Base-by-base conservation (phyloP, 371 early-diverging fungal species). In the Gilbertella persicaria region DNA sequence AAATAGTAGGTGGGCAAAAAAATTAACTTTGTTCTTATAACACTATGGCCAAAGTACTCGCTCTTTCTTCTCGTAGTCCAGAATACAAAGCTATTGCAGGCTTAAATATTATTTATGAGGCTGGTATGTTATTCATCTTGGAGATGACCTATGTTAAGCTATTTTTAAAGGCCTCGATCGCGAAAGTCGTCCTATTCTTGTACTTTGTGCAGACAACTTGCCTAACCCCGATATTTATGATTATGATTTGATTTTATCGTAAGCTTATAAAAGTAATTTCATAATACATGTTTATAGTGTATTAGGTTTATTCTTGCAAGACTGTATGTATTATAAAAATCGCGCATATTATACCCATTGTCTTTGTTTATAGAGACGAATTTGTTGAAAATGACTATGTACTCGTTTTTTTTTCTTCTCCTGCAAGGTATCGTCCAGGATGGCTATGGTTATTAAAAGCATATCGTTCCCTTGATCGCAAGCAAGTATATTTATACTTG, bases 361-460 rank as follows among this genome's bases (percentile, higher is more conserved):
- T 33, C 13, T 9, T 38, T 21, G 2, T n/a, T 24, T 40, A 40
- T 62, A 78, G 75, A 48, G 84, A 90, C 50, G 74, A 82, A 20
- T 87, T 91, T 68, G 95, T 92, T 7, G 93, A 93, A 49, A 90
- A 75, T 52, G 94, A 92, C 43, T 95, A 94, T 66, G 86, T 89
- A 1, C 68, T 93, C 6, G 88, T 94, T 0, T 72, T 96, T 59
- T 91, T 96, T 49, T 75, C 92, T n/a, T 86, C 89, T 29, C 95
- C 93, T 5, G 88, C 89, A 3, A 47, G 72, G 30, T 78, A 91
- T 63, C 81, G 83, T 19, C 95, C 95, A 21, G 75, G 87, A 0
- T 92, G 93, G 92, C 45, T 75, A 19, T 97, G 95, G 95, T 62
- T 95, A 17, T 71, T 89, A 45, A 84, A 75, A 66, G 93, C 95